Base-by-base conservation (phyloP, 2,329 filamentous ascomycete genomes). In the Trichoderma cornu-damae region DNA sequence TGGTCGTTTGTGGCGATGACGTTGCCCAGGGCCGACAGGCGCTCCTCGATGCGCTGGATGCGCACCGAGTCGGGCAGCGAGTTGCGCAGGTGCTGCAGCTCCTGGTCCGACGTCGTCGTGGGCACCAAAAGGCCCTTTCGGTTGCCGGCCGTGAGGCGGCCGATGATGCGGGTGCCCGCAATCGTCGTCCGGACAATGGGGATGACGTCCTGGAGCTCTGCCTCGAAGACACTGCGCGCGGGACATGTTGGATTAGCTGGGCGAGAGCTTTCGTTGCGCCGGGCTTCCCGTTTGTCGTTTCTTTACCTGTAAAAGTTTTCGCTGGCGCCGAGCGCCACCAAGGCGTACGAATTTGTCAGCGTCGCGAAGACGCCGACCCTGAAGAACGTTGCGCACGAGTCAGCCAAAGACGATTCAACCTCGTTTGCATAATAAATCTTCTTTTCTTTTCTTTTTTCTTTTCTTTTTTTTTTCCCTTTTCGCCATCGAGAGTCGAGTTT, bases 1-100 rank as follows among this genome's bases (percentile, higher is more conserved):
- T 96, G 92, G 75, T 99, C 94, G 75, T 97, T 97, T 68, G 85
- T 85, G 68, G 91, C 95, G 69, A 99, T 96, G 61, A 97, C 94
- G 71, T 99, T 99, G 61, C 94, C 94, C 24, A 99, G 84, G 4
- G 94, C 94, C 16, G 91, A 96, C 62, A 99, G 81, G 40, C 94
- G 86, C 80, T 99, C 94, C 79, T 99, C 94, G 77, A 99, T 96
- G 65, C 94, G 86, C 78, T 96, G 92, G 69, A 99, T 96, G 76
- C 92, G 91, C 63, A 99, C 89, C 59, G 79, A 77, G 72, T 97
- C 93, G 37, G 94, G 94, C 64, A 99, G 85, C 59, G 88, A 91
- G 75, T 99, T 97, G 68, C 94, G 88, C 67, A 99, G 81, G 75
- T 99, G 94, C 77, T 96, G 92, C 63, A 99, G 83, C 79, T 99